phyloP scores from a whole-genome alignment of 2,329 filamentous ascomycete species.

The Hypoxylon sp. region DNA sequence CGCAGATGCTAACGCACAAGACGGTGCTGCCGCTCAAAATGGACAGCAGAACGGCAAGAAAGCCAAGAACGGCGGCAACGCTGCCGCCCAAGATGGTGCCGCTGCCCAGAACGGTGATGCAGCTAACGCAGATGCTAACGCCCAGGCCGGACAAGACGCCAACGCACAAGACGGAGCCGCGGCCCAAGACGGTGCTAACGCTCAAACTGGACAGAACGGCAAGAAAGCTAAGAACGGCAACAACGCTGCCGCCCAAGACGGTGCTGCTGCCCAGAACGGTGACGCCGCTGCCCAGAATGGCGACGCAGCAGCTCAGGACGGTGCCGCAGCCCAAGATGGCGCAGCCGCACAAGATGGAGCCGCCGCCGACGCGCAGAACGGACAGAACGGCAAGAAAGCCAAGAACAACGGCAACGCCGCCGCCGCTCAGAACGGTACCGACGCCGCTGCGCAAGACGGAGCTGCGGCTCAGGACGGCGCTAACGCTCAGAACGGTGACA shows the following conservation, averaged over 20 bases:
- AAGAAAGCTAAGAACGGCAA: not conserved
- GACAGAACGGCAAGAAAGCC: not conserved
- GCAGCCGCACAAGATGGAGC: not conserved
- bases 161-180: not conserved
- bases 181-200: constrained; percentile 1
- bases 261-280: constrained; percentile 6
- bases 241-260: no score
- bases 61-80: constrained; percentile 9
- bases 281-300: constrained; percentile 4
- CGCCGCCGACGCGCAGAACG: constrained; percentile 23
- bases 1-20: not conserved
- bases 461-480: constrained; percentile 1
- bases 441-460: not conserved
- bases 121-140: not conserved
- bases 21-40: not conserved
- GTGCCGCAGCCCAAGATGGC: not conserved
- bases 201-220: constrained; percentile 14
- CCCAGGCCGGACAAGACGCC: not conserved
- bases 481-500: not conserved
- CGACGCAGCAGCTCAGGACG: constrained; percentile 7
- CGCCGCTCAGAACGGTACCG: constrained; percentile 9
- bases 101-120: constrained; percentile 5
- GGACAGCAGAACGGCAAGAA: constrained; percentile 9
- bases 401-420: no score
- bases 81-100: not conserved